Evolutionary conservation across 345 rosid species (phyloP).

Genomic region (Jatropha curcas): DNA sequence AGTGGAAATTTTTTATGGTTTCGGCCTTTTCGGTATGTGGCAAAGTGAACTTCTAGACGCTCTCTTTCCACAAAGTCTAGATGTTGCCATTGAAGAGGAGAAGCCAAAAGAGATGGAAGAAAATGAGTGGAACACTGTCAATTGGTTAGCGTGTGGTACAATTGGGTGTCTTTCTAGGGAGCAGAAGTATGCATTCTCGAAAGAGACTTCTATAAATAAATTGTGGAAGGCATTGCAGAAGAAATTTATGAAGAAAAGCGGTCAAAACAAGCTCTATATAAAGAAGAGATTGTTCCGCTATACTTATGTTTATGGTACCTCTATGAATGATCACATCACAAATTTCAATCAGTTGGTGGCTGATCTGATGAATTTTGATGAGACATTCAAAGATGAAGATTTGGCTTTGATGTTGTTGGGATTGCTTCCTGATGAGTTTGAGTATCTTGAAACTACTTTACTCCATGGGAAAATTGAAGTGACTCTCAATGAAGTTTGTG

Average conservation of each 20-base stretch:
- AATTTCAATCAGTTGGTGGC: background rate
- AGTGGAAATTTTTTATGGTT: too few species aligned
- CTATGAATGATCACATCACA: background rate
- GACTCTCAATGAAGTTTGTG: background rate
- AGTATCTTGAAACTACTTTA: background rate
- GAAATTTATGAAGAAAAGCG: background rate
- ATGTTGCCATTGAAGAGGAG: too few species aligned
- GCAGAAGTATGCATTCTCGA: background rate
- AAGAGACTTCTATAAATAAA: background rate
- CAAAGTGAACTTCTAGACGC: too few species aligned
- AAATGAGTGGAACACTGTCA: too few species aligned
- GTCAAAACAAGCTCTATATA: constrained; percentile 9
- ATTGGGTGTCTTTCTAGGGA: too few species aligned
- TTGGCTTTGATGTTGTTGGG: too few species aligned
- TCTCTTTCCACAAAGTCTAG: too few species aligned
- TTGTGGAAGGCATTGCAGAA: constrained; percentile 8
- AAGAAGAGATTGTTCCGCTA: background rate
- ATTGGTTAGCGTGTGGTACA: too few species aligned
- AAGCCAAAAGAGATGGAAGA: too few species aligned
- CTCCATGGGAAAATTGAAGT: background rate
- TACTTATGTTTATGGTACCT: background rate
- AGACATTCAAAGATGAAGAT: background rate
- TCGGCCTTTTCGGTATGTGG: too few species aligned
- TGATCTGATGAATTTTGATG: background rate
- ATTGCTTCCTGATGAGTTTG: background rate